A percentile compares a stretch with the other conserved stretches of the same genome.
Conservation (phyloP, 768 basidiomycete genomes). For the Boletellus ananas region DNA sequence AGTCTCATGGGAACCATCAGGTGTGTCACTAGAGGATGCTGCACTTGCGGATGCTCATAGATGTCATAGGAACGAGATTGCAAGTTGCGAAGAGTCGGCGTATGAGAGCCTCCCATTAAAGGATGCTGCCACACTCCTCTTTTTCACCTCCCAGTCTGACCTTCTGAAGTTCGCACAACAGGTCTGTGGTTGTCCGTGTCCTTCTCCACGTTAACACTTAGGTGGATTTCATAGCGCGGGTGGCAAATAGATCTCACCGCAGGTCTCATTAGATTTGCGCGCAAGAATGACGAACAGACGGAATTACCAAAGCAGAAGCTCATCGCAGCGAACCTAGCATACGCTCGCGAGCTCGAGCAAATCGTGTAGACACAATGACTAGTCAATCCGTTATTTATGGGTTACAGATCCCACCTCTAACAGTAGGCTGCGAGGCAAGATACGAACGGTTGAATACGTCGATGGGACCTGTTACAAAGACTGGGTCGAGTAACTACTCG, state of each 20-base stretch:
- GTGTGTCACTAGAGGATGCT: conserved; percentile 37
- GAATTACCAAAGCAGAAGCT: conserved; percentile 86
- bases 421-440: background rate
- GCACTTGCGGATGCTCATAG: conserved; percentile 3
- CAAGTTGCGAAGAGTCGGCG: conserved; percentile 91
- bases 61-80: conserved; percentile 82
- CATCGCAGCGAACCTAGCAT: conserved; percentile 70
- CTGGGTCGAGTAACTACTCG: conserved; percentile 35
- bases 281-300: conserved; percentile 74
- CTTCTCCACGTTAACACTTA: background rate
- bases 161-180: conserved; percentile 77
- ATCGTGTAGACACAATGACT: conserved; percentile 59
- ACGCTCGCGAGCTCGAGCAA: conserved; percentile 87
- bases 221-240: conserved; percentile 51
- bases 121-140: conserved; percentile 87
- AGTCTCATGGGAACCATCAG: conserved; percentile 92
- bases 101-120: conserved; percentile 88
- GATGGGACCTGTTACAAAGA: conserved; percentile 19
- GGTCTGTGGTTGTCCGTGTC: conserved; percentile 39
- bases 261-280: conserved; percentile 70
- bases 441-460: conserved; percentile 8
- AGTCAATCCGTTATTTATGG: background rate
- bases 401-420: background rate
- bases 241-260: conserved; percentile 78
- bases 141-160: conserved; percentile 82